Conservation (phyloP, 768 basidiomycete species). For the Antrodiella citrinella region DNA sequence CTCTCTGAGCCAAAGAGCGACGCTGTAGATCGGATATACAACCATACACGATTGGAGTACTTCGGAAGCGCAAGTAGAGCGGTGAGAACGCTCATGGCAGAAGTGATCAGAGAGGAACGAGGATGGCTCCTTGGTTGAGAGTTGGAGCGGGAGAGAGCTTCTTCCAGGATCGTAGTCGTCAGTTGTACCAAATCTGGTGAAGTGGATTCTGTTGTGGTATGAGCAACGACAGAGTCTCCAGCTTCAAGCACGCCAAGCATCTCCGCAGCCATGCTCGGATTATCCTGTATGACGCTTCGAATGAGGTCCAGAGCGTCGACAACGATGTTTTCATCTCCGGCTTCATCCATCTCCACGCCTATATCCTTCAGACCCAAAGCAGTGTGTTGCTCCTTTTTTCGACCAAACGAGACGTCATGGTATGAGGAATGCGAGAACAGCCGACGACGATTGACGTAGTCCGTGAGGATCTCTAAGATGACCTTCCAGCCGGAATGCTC, state of each 20-base stretch:
- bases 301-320: slow-evolving; percentile 75
- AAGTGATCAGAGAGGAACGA: slow-evolving; percentile 61
- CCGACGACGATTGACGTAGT: slow-evolving; percentile 58
- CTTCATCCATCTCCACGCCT: slow-evolving; percentile 59
- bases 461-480: slow-evolving; percentile 70
- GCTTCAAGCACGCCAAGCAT: slow-evolving; percentile 64
- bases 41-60: slow-evolving; percentile 81
- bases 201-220: slow-evolving; percentile 42
- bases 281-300: slow-evolving; percentile 66
- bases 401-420: slow-evolving; percentile 47
- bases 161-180: slow-evolving; percentile 75
- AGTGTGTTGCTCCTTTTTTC: slow-evolving; percentile 19
- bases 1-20: slow-evolving; percentile 67
- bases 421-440: slow-evolving; percentile 33
- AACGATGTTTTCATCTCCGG: slow-evolving; percentile 56
- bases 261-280: slow-evolving; percentile 51
- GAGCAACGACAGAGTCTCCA: slow-evolving; percentile 43
- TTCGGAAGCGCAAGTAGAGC: slow-evolving; percentile 65
- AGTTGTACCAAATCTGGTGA: slow-evolving; percentile 72
- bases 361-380: slow-evolving; percentile 53
- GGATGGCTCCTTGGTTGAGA: slow-evolving; percentile 30
- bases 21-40: slow-evolving; percentile 74
- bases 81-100: slow-evolving; percentile 74
- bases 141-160: slow-evolving; percentile 52
- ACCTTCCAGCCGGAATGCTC: slow-evolving; percentile 83